Conservation (phyloP, 257 asterid genomes). For the Ehretia macrophylla region DNA sequence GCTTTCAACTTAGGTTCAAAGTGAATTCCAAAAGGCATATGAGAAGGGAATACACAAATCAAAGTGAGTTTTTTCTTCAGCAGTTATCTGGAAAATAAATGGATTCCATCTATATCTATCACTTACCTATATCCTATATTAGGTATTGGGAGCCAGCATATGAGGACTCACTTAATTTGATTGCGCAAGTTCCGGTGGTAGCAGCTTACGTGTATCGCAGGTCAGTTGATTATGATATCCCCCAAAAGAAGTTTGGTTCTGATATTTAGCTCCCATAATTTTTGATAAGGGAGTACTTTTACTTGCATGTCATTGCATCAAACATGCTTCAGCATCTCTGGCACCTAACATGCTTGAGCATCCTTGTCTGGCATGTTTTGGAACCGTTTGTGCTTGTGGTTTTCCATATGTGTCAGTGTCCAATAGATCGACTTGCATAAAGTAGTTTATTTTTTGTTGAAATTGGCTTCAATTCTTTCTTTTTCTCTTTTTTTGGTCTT, state of each 20-base stretch:
- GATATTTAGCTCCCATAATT: no score
- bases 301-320: no score
- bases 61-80: conserved; percentile 50
- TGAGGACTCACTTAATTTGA: conserved; percentile 93
- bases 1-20: conserved; percentile 59
- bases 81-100: conserved; percentile 6
- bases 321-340: no score
- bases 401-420: no score
- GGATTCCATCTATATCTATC: conserved; percentile 13
- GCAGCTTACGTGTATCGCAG: conserved; percentile 96
- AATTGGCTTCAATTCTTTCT: not conserved
- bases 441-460: no score
- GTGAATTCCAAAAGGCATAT: conserved; percentile 98
- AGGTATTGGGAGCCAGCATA: conserved; percentile 98
- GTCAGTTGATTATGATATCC: conserved; percentile 36
- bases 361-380: no score
- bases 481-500: not conserved
- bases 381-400: no score
- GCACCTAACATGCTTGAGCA: no score
- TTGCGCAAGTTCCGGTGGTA: conserved; percentile 88
- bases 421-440: no score
- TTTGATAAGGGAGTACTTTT: not conserved
- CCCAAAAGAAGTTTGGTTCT: not conserved
- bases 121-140: conserved; percentile 18
- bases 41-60: conserved; percentile 97